Conservation (phyloP, 768 basidiomycete genomes). For the Russula ochroleuca region DNA sequence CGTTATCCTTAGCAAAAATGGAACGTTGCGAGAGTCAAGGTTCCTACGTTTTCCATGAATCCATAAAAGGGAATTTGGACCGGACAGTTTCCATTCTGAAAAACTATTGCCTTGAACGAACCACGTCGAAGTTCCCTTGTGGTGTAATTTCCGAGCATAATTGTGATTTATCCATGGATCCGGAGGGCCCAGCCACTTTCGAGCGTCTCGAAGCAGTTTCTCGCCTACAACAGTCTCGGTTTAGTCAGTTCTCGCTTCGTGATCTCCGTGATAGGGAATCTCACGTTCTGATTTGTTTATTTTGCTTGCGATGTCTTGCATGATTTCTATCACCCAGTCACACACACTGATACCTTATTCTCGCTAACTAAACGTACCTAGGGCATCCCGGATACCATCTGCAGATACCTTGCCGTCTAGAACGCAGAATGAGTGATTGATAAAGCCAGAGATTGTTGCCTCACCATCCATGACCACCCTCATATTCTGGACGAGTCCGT, state of each 20-base stretch:
- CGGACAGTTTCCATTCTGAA: not conserved
- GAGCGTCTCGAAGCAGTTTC: not conserved
- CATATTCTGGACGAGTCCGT: not conserved
- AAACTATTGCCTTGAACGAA: not conserved
- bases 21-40: not conserved
- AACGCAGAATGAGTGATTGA: not conserved
- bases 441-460: not conserved
- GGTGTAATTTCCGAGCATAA: not conserved
- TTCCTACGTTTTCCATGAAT: constrained; percentile 1
- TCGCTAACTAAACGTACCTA: not conserved
- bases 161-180: constrained; percentile 8
- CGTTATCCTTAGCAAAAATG: not conserved
- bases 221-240: not conserved
- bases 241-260: not conserved
- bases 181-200: not conserved
- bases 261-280: not conserved
- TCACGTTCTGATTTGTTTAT: not conserved
- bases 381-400: not conserved
- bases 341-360: not conserved
- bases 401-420: not conserved
- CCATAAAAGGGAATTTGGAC: constrained; percentile 1
- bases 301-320: not conserved
- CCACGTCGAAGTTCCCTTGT: not conserved
- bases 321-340: not conserved
- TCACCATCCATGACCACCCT: not conserved